Percentiles rank a stretch among this genome's conserved stretches.
These are phyloP conservation scores for Taphrina deformans DNA, from an alignment of 1,139 yeast species.

Conservation along the genomic window DNA sequence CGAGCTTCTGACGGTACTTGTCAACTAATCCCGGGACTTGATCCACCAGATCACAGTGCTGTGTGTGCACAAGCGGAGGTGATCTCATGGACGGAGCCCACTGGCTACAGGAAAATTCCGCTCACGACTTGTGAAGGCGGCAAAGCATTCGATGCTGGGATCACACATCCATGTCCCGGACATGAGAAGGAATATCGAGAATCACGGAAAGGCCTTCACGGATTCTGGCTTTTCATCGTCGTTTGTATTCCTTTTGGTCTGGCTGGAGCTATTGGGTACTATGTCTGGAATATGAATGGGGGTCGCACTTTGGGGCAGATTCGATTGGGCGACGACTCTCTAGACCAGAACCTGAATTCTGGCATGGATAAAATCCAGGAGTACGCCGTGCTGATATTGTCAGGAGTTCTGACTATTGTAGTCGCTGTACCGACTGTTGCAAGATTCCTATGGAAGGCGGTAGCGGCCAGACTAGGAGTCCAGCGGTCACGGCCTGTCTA, in stretches of 20 bases:
- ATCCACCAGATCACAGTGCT: conserved; percentile 65
- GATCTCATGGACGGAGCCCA: conserved; percentile 71
- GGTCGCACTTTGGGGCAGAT: conserved; percentile 83
- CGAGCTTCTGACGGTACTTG: conserved; percentile 80
- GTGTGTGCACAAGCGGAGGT: conserved; percentile 61
- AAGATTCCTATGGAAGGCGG: conserved; percentile 26
- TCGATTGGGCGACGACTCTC: conserved; percentile 73
- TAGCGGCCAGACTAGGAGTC: conserved; percentile 35
- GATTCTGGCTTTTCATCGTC: conserved; percentile 55
- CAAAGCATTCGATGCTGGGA: conserved; percentile 61
- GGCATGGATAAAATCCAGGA: conserved; percentile 26
- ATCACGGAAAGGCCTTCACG: conserved; percentile 59
- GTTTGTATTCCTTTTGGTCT: conserved; percentile 60
- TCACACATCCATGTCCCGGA: conserved; percentile 84
- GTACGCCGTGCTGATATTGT: conserved; percentile 43
- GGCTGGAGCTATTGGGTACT: conserved; percentile 61
- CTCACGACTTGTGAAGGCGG: conserved; percentile 77
- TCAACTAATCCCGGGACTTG: conserved; percentile 68
- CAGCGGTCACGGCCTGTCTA: conserved; percentile 37
- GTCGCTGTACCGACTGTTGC: conserved; percentile 43
- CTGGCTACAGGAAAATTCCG: conserved; percentile 77
- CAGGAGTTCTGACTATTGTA: conserved; percentile 45
- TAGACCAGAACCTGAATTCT: conserved; percentile 37
- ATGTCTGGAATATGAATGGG: conserved; percentile 78
- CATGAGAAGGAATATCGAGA: conserved; percentile 64